Percentiles rank a stretch among this genome's conserved stretches.
Evolutionary conservation across 208 protist species (phyloP).

Genomic region (Trypanosoma boissoni): DNA sequence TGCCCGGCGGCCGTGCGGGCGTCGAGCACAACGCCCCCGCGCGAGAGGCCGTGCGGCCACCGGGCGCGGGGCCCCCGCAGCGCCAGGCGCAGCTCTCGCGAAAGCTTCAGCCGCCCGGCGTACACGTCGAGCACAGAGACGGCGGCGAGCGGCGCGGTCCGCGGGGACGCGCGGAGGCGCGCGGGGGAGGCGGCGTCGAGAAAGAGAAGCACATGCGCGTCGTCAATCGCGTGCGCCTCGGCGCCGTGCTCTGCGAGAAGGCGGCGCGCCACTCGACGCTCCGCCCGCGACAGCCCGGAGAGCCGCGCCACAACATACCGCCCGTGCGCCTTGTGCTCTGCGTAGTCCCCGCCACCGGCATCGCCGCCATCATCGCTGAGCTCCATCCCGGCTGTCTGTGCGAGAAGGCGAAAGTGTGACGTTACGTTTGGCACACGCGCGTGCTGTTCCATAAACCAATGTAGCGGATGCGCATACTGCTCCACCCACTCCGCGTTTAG

Average conservation of each 20-base stretch:
- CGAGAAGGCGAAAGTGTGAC: too few relatives aligned
- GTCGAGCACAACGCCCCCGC: constrained; percentile 6
- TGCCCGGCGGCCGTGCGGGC: constrained; percentile 18
- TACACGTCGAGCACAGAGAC: constrained; percentile 36
- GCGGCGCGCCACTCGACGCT: constrained; percentile 9
- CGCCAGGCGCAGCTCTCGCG: constrained; percentile 24
- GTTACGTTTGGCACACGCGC: constrained; percentile 5
- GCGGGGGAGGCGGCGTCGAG: constrained; percentile 23
- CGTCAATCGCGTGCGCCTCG: constrained; percentile 58
- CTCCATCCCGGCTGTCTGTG: too few relatives aligned
- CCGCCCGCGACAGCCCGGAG: constrained; percentile 8
- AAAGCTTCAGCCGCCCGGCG: constrained; percentile 33
- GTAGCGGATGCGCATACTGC: constrained; percentile 18
- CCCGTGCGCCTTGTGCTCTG: too few relatives aligned
- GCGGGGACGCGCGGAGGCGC: not conserved
- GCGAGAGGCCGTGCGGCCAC: constrained; percentile 21
- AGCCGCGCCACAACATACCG: constrained; percentile 23
- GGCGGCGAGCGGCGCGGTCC: not conserved
- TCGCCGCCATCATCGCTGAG: too few relatives aligned
- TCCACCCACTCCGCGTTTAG: constrained; percentile 14
- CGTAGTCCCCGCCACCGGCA: too few relatives aligned
- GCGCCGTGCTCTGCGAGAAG: not conserved
- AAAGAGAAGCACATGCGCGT: constrained; percentile 46
- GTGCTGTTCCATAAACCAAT: constrained; percentile 22
- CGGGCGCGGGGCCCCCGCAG: constrained; percentile 8